Evolutionary conservation across 345 rosid genomes (phyloP).

Genomic region (Laguncularia racemosa): DNA sequence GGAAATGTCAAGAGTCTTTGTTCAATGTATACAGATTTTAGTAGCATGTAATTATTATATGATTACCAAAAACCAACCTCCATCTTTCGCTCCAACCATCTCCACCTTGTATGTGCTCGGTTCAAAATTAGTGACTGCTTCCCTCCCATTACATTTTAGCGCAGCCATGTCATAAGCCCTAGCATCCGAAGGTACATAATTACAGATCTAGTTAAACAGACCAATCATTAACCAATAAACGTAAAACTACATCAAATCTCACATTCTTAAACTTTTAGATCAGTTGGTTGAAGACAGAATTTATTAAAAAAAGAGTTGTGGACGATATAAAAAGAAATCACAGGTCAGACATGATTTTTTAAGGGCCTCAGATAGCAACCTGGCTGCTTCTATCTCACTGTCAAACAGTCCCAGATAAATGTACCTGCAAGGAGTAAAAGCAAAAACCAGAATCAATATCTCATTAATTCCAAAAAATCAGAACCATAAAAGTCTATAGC

Average conservation of each 20-base stretch:
- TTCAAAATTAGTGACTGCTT: slow-evolving; percentile 90
- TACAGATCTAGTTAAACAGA: neutral
- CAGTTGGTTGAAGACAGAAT: too few relatives aligned
- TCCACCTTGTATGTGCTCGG: slow-evolving; percentile 55
- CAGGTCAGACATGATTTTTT: too few relatives aligned
- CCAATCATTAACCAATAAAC: neutral
- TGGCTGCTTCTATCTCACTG: slow-evolving; percentile 91
- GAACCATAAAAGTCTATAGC: neutral
- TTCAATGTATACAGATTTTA: too few relatives aligned
- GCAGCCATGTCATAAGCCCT: slow-evolving; percentile 98
- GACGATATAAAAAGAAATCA: too few relatives aligned
- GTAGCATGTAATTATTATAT: too few relatives aligned
- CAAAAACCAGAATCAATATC: neutral
- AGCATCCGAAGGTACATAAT: slow-evolving; percentile 9
- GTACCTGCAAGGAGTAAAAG: slow-evolving; percentile 49
- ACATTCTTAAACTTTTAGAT: neutral
- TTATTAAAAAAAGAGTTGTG: too few relatives aligned
- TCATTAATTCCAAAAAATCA: neutral
- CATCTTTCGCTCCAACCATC: slow-evolving; percentile 17
- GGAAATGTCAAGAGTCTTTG: slow-evolving; percentile 4
- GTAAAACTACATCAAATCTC: neutral
- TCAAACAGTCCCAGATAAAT: slow-evolving; percentile 92
- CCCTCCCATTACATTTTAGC: slow-evolving; percentile 75
- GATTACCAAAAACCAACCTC: slow-evolving; percentile 16
- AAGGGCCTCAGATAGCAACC: slow-evolving; percentile 28